These are phyloP conservation scores for Aspergillus bridgeri DNA, from an alignment of 495 filamentous ascomycete species.

Conservation along the genomic window DNA sequence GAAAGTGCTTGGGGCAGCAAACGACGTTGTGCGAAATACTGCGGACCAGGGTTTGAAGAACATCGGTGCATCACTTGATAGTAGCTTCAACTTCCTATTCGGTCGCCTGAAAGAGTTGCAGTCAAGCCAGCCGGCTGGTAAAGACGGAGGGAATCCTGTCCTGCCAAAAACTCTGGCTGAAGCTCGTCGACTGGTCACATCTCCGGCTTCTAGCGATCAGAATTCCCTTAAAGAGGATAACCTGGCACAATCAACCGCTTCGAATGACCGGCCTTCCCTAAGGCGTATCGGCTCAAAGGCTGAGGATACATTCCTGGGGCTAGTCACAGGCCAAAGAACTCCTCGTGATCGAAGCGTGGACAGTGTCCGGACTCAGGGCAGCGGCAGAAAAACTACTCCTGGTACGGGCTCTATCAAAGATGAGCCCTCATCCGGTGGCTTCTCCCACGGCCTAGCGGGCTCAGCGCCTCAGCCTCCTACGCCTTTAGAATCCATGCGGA, in stretches of 20 bases:
- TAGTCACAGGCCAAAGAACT: constrained; percentile 59
- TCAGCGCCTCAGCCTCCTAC: constrained; percentile 36
- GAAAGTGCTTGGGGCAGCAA: constrained; percentile 73
- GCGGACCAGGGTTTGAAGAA: constrained; percentile 90
- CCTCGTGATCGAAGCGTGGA: constrained; percentile 73
- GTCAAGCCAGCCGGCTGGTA: constrained; percentile 39
- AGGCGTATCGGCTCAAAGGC: constrained; percentile 30
- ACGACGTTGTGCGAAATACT: constrained; percentile 77
- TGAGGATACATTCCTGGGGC: constrained; percentile 59
- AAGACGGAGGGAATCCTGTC: constrained; percentile 38
- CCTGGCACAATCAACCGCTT: constrained; percentile 40
- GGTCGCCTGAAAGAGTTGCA: constrained; percentile 76
- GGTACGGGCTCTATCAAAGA: constrained; percentile 22
- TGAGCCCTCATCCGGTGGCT: constrained; percentile 14
- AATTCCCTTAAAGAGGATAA: constrained; percentile 45
- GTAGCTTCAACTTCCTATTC: constrained; percentile 90
- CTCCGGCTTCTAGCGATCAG: constrained; percentile 58
- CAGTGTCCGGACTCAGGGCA: constrained; percentile 59
- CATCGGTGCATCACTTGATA: constrained; percentile 80
- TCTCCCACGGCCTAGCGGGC: constrained; percentile 10
- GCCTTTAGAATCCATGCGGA: constrained; percentile 79
- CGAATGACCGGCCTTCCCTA: constrained; percentile 32
- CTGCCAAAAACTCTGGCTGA: constrained; percentile 90
- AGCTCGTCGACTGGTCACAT: constrained; percentile 78
- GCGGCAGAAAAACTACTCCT: constrained; percentile 29